Evolutionary conservation across 768 basidiomycete genomes (phyloP), one percentile per base, ranked within the genome.

Genomic region (Leccinellum luteum): DNA sequence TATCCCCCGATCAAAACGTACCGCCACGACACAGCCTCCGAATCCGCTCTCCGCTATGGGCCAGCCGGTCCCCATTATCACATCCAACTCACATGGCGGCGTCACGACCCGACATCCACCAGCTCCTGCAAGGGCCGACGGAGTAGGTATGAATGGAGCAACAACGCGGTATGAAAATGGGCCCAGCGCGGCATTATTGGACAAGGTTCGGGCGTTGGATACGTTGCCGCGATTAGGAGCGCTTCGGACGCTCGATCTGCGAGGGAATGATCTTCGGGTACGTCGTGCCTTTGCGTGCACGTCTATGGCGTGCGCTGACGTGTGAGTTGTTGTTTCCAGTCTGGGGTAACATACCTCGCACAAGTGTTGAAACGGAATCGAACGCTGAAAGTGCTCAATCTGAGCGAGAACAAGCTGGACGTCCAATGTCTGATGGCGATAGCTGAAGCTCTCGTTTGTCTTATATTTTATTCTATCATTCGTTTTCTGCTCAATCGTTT

Each of bases 321-420:
- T 17, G 1, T 3, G 38, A 30, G 23, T 5, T 31, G 23, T 5
- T 31, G 9, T 43, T 45, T 13, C 14, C 59, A 84, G 82, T 82
- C 73, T 44, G 95, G 96, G 0, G 87, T 98, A 34, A 84, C 83
- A 0, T 98, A 97, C 67, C 84, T 98, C 49, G 89, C 94, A 0
- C 95, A 98, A 73, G 96, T 98, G 0, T 77, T 98, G 60, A 98
- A 98, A 69, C 87, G 96, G 35, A 98, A 99, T 72, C 79, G 94
- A 45, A 98, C 96, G 3, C 78, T 98, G 45, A 97, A 96, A 73
- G 87, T 98, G 6, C 79, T 98, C 25, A 98, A 98, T 71, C 75
- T 98, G 52, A 89, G 90, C 66, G 96, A 98, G 70, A 98, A 98
- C 72, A 93, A 90, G 70, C 82, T 99, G 6, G 96, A 96, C 56